phyloP scores from a whole-genome alignment of 2,329 filamentous ascomycete genomes.

The Aschersonia sp. region DNA sequence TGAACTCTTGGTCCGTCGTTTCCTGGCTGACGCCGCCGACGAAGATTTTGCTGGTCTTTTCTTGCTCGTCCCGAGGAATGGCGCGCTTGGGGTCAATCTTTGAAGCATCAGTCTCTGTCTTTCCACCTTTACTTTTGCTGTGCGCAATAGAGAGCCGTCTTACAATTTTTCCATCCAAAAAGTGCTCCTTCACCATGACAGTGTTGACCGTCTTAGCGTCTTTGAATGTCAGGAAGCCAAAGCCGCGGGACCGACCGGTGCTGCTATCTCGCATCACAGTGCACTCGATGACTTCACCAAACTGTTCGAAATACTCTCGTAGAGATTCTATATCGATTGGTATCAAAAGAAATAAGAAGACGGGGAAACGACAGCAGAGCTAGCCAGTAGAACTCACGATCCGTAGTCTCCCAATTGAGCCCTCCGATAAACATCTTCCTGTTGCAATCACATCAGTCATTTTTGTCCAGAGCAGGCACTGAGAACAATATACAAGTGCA shows the following conservation, averaged over 20 bases:
- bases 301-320: constrained; percentile 93
- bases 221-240: constrained; percentile 95
- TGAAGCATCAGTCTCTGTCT: not conserved
- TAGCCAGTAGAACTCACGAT: constrained; percentile 50
- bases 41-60: constrained; percentile 97
- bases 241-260: constrained; percentile 85
- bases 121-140: not conserved
- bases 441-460: constrained; percentile 8
- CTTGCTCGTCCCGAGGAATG: constrained; percentile 93
- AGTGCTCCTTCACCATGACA: constrained; percentile 99
- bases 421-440: constrained; percentile 99
- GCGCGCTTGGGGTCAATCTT: constrained; percentile 97
- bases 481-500: too few relatives aligned
- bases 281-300: constrained; percentile 92
- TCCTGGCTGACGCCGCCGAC: constrained; percentile 96
- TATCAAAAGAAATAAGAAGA: not conserved
- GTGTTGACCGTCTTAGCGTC: constrained; percentile 97
- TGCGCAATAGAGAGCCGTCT: constrained; percentile 17
- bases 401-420: constrained; percentile 97
- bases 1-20: constrained; percentile 90
- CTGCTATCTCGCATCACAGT: constrained; percentile 98
- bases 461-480: too few relatives aligned
- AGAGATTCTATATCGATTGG: constrained; percentile 58
- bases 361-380: too few relatives aligned
- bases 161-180: constrained; percentile 96